Evolutionary conservation across 2,329 filamentous ascomycete species (phyloP).

Genomic region (Colletotrichum eleusines): DNA sequence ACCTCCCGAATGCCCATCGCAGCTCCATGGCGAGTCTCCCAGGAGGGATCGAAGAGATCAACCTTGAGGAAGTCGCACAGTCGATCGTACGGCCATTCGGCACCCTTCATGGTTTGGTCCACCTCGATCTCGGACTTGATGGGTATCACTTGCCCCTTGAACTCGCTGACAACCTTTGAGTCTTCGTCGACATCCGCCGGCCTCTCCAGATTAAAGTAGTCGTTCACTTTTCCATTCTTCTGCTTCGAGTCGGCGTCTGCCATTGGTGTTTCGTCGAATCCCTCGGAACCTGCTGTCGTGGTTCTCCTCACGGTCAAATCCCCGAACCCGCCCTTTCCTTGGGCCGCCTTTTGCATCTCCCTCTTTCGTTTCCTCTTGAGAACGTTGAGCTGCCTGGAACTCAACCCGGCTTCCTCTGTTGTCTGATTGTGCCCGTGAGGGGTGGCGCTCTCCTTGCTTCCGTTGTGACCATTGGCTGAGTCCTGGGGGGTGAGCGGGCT

Average conservation of each 20-base stretch:
- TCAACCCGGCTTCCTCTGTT: constrained; percentile 78
- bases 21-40: constrained; percentile 96
- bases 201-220: constrained; percentile 93
- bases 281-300: constrained; percentile 72
- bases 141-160: constrained; percentile 84
- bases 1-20: constrained; percentile 95
- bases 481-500: constrained; percentile 62
- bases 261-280: constrained; percentile 70
- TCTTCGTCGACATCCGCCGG: constrained; percentile 85
- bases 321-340: constrained; percentile 89
- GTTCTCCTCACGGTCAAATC: constrained; percentile 80
- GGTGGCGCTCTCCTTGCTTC: constrained; percentile 52
- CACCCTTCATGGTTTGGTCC: constrained; percentile 80
- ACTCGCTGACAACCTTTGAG: constrained; percentile 92
- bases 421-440: constrained; percentile 53
- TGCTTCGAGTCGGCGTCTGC: constrained; percentile 62
- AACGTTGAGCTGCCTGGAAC: constrained; percentile 93
- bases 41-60: constrained; percentile 91
- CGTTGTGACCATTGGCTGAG: constrained; percentile 50
- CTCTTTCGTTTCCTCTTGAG: constrained; percentile 94
- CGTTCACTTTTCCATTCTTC: constrained; percentile 74
- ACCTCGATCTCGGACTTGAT: constrained; percentile 89
- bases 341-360: constrained; percentile 85
- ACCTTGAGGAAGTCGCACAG: constrained; percentile 94
- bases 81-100: constrained; percentile 93